Evolutionary conservation across 331 rosid species (phyloP).

Genomic region (Rosa hybrid): DNA sequence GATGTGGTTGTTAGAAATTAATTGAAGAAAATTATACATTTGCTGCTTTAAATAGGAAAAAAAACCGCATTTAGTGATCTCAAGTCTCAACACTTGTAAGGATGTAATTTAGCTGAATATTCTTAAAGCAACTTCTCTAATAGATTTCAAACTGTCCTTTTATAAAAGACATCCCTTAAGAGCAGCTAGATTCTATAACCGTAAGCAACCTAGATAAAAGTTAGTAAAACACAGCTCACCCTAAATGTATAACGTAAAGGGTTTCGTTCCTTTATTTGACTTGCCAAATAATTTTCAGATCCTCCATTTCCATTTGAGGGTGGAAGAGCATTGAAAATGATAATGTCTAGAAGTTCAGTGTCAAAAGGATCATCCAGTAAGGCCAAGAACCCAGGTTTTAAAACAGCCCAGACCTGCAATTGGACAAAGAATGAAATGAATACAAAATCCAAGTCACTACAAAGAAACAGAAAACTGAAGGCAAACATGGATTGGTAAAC

Average conservation of each 20-base stretch:
- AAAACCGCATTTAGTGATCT: neutral
- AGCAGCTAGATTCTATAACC: neutral
- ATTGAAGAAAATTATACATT: neutral
- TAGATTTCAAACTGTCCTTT: neutral
- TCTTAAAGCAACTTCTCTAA: neutral
- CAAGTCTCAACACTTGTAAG: neutral
- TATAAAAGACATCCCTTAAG: neutral
- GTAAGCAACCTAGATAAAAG: neutral
- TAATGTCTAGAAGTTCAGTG: constrained; percentile 41
- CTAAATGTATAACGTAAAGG: constrained; percentile 41
- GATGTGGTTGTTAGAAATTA: neutral
- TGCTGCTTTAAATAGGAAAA: neutral
- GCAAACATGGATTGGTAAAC: constrained; percentile 4
- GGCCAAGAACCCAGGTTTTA: constrained; percentile 57
- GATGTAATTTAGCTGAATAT: neutral
- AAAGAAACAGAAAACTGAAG: neutral
- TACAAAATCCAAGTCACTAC: neutral
- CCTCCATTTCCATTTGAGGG: constrained; percentile 22
- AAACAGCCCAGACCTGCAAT: constrained; percentile 57
- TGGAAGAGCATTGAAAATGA: constrained; percentile 40
- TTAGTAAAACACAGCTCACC: constrained; percentile 25
- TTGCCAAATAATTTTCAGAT: constrained; percentile 33
- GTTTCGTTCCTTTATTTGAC: constrained; percentile 40
- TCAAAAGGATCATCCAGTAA: constrained; percentile 48
- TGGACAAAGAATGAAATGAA: neutral